A percentile compares a stretch with the other conserved stretches of the same genome.
phyloP scores from a whole-genome alignment of 2,329 filamentous ascomycete genomes.

The Scedosporium apiospermum region DNA sequence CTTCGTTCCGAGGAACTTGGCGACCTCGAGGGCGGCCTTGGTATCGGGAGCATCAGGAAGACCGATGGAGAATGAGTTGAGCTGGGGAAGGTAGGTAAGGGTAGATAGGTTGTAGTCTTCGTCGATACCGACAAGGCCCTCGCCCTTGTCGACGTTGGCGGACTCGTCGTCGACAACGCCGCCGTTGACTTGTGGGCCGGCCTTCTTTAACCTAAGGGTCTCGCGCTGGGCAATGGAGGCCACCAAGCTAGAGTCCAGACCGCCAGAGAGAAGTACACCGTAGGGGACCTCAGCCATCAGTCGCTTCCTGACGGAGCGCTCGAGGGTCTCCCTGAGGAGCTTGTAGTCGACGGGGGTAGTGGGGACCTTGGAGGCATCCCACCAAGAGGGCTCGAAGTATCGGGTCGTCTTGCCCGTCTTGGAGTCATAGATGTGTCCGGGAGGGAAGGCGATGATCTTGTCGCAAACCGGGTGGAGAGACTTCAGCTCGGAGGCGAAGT shows the following conservation, averaged over 20 bases:
- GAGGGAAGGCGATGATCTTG: constrained; percentile 87
- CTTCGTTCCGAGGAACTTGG: constrained; percentile 93
- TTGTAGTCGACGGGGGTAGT: constrained; percentile 75
- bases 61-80: constrained; percentile 98
- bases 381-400: constrained; percentile 91
- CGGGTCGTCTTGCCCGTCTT: constrained; percentile 74
- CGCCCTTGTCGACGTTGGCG: constrained; percentile 46
- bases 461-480: constrained; percentile 89
- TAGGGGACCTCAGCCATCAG: constrained; percentile 99
- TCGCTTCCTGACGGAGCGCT: constrained; percentile 88
- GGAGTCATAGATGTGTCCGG: constrained; percentile 93
- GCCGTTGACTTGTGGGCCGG: constrained; percentile 40
- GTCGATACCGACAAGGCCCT: constrained; percentile 85
- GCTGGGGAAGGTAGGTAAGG: constrained; percentile 81
- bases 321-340: constrained; percentile 68
- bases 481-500: constrained; percentile 97
- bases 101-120: constrained; percentile 84
- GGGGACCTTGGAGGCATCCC: constrained; percentile 73
- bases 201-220: constrained; percentile 66
- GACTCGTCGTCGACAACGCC: constrained; percentile 29
- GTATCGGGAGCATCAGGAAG: constrained; percentile 89
- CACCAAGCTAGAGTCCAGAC: constrained; percentile 89
- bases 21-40: constrained; percentile 83
- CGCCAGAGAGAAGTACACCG: constrained; percentile 88
- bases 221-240: constrained; percentile 93